phyloP scores from a whole-genome alignment of 495 filamentous ascomycete species.

The Daldinia bambusicola region DNA sequence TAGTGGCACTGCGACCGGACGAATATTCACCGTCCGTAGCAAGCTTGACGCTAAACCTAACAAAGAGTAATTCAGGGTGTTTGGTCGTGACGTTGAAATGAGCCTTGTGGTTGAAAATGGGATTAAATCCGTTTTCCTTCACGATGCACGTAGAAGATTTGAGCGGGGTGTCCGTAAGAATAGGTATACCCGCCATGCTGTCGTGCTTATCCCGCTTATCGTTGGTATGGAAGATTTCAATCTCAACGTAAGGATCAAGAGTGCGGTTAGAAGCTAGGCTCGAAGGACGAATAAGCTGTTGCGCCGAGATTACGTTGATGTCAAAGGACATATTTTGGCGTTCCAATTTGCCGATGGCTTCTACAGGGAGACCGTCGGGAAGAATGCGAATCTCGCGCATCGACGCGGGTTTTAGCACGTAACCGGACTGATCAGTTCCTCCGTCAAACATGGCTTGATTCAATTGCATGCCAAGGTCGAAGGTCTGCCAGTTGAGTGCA shows the following conservation, averaged over 20 bases:
- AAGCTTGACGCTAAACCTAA: slow-evolving; percentile 91
- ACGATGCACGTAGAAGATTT: slow-evolving; percentile 81
- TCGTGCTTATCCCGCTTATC: slow-evolving; percentile 73
- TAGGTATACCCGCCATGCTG: slow-evolving; percentile 59
- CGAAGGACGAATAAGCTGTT: slow-evolving; percentile 87
- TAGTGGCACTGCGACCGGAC: slow-evolving; percentile 63
- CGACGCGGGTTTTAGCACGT: slow-evolving; percentile 90
- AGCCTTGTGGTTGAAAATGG: slow-evolving; percentile 77
- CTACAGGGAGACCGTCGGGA: slow-evolving; percentile 57
- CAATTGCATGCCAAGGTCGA: slow-evolving; percentile 91
- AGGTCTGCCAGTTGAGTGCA: slow-evolving; percentile 98
- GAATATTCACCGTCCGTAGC: slow-evolving; percentile 74
- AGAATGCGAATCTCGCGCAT: slow-evolving; percentile 70
- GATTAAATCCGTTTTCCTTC: slow-evolving; percentile 90
- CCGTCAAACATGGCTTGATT: slow-evolving; percentile 99
- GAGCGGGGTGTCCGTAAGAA: slow-evolving; percentile 69
- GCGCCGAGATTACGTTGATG: slow-evolving; percentile 90
- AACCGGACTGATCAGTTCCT: slow-evolving; percentile 85
- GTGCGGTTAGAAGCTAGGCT: slow-evolving; percentile 73
- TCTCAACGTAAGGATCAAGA: slow-evolving; percentile 91
- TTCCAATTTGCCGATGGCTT: slow-evolving; percentile 65
- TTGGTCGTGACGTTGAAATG: slow-evolving; percentile 84
- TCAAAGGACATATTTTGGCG: slow-evolving; percentile 83
- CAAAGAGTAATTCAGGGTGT: slow-evolving; percentile 91
- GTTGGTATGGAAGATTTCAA: slow-evolving; percentile 93